These are phyloP conservation scores for Hypoxylon sp. DNA, from an alignment of 2,329 filamentous ascomycete genomes.

Conservation along the genomic window DNA sequence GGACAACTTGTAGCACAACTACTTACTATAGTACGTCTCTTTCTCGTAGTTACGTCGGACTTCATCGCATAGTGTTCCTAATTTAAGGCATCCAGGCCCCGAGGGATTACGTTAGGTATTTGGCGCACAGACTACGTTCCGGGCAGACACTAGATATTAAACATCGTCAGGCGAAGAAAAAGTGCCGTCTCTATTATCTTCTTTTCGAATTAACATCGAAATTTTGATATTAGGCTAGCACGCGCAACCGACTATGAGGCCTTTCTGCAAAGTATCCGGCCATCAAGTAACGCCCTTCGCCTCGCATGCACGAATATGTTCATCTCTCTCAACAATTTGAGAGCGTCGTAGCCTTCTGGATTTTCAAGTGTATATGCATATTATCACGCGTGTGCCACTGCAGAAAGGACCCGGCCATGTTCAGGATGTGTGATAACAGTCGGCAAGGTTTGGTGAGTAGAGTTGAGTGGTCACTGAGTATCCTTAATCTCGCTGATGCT, in stretches of 20 bases:
- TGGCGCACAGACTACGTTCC: not conserved
- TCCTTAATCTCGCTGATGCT: slow-evolving; percentile 66
- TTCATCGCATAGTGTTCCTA: not conserved
- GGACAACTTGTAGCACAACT: not conserved
- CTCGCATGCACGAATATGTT: not conserved
- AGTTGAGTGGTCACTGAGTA: slow-evolving; percentile 5
- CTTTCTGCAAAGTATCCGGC: not conserved
- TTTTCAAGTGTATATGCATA: not conserved
- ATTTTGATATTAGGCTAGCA: not conserved
- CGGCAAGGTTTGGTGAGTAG: not conserved
- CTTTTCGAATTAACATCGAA: not conserved
- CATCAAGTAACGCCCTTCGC: not conserved
- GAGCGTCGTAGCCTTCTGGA: not conserved
- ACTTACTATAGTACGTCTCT: not conserved
- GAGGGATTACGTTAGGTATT: not conserved
- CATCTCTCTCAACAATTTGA: not conserved
- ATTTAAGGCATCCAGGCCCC: not conserved
- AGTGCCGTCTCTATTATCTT: not conserved
- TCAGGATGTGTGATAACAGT: not conserved
- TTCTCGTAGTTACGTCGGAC: not conserved
- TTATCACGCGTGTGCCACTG: not conserved
- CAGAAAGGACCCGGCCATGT: not conserved
- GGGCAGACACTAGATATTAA: not conserved
- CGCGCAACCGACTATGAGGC: not conserved
- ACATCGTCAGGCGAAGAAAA: not conserved